These are phyloP conservation scores for Rhododendron simsii DNA, from an alignment of 148 eudicot genomes.

Conservation along the genomic window DNA sequence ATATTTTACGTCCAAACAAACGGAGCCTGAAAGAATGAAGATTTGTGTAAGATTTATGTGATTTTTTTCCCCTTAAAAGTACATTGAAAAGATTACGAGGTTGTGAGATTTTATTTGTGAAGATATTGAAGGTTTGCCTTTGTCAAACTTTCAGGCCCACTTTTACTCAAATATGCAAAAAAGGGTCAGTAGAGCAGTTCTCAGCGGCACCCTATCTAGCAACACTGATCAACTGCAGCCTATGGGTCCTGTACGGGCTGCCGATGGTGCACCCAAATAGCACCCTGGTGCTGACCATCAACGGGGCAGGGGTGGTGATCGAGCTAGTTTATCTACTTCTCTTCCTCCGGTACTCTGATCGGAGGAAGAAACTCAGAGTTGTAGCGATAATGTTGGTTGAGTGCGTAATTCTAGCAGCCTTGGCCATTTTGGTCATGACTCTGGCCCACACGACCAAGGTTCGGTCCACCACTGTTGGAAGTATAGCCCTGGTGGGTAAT, in stretches of 20 bases:
- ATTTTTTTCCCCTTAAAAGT: not conserved
- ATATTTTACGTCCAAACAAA: too few relatives aligned
- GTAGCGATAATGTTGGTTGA: constrained; percentile 37
- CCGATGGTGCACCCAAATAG: constrained; percentile 77
- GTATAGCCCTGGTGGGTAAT: constrained; percentile 48
- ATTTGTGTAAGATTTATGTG: not conserved
- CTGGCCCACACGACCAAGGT: constrained; percentile 47
- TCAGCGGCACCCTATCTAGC: constrained; percentile 78
- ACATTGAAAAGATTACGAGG: not conserved
- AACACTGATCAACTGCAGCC: constrained; percentile 67
- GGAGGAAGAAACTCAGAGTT: constrained; percentile 43
- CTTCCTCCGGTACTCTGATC: constrained; percentile 50
- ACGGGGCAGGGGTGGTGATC: constrained; percentile 57
- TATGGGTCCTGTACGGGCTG: constrained; percentile 81
- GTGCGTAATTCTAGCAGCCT: constrained; percentile 31
- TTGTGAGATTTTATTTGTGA: not conserved
- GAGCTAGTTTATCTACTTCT: constrained; percentile 55
- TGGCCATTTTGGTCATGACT: constrained; percentile 46
- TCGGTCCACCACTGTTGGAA: constrained; percentile 63
- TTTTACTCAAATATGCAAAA: constrained; percentile 55
- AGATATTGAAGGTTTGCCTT: not conserved
- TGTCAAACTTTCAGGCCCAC: constrained; percentile 17
- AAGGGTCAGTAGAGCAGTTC: constrained; percentile 71
- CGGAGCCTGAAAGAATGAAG: not conserved
- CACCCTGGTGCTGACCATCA: constrained; percentile 62